A percentile compares a stretch with the other conserved stretches of the same genome.
Conservation (phyloP, 2,329 filamentous ascomycete genomes). For the Fusarium udum region DNA sequence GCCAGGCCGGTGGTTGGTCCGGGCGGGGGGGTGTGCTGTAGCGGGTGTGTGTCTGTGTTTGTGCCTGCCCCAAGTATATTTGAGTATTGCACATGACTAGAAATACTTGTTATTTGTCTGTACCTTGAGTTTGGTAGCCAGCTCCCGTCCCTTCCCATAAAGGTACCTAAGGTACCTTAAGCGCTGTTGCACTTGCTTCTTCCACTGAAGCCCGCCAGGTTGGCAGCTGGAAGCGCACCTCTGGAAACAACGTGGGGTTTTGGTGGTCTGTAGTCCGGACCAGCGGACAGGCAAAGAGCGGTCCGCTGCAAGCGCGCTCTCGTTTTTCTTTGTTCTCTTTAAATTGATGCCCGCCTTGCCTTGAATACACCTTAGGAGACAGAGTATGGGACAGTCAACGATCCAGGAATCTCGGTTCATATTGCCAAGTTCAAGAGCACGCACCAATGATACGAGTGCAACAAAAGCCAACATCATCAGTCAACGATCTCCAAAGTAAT, state of each 20-base stretch:
- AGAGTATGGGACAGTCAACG: not conserved
- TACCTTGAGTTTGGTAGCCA: not conserved
- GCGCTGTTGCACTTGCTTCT: not conserved
- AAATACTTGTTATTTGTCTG: constrained; percentile 13
- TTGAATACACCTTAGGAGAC: not conserved
- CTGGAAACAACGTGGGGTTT: constrained; percentile 21
- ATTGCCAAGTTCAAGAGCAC: not conserved
- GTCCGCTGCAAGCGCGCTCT: constrained; percentile 36
- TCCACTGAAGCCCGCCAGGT: constrained; percentile 7
- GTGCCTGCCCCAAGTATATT: constrained; percentile 6
- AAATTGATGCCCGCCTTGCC: not conserved
- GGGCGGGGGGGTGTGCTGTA: constrained; percentile 26
- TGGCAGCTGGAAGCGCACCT: constrained; percentile 20
- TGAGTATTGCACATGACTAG: constrained; percentile 2
- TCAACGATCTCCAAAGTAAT: constrained; percentile 14
- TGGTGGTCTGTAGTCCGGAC: constrained; percentile 38
- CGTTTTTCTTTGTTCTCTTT: constrained; percentile 9
- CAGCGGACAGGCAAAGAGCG: constrained; percentile 37
- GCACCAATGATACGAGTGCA: not conserved
- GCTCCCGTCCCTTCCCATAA: not conserved
- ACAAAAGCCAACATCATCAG: constrained; percentile 6
- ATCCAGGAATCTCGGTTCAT: not conserved
- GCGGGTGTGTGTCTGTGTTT: constrained; percentile 5
- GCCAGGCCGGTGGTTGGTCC: constrained; percentile 43
- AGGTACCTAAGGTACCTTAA: not conserved